Base-by-base conservation (phyloP, 495 filamentous ascomycete species). In the Penicillium waksmanii region DNA sequence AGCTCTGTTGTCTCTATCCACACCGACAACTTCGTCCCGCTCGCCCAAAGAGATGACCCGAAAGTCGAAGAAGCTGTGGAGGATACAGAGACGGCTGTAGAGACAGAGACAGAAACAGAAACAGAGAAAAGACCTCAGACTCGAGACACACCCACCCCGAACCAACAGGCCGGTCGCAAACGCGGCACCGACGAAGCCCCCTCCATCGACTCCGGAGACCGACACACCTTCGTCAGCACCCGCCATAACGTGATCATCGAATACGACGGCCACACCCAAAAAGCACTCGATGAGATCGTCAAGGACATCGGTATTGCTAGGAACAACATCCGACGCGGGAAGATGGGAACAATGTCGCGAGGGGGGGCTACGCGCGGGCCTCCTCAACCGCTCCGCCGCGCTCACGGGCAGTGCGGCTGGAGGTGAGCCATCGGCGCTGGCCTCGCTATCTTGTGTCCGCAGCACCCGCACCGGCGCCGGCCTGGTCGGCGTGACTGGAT, bases 191-290 rank as follows among this genome's bases (percentile, higher is more conserved):
- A 76, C 25, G 62, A 78, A 52, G 63, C 66, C 19, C 55, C 68
- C 5, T 74, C 67, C 18, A 57, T 64, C 36, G 66, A 66, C 36
- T 79, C 76, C 11, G 58, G 51, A 9, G 67, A 73, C 27, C 63
- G 76, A 64, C 56, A 84, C 66, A 46, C 80, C 68, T 79, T 80
- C 21, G 91, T 88, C 68, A 87, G 90, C 55, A 87, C 84, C 12
- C 84, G 89, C 55, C 86, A 84, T 59, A 92, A 92, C 83, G 86
- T 96, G 55, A 87, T 94, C 27, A 89, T 97, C 43, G 90, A 93
- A 70, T 97, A 96, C 71, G 92, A 97, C 69, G 89, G 89, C 64
- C 86, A 90, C 56, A 88, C 92, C 11, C 93, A 97, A 67, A 82
- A 85, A 35, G 81, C 84, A 6, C 90, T 97, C 57, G 92, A 96